Evolutionary conservation across 192 early-diverging fungal species (phyloP), one percentile per base, ranked within the genome.

Genomic region (Coemansia sp.): DNA sequence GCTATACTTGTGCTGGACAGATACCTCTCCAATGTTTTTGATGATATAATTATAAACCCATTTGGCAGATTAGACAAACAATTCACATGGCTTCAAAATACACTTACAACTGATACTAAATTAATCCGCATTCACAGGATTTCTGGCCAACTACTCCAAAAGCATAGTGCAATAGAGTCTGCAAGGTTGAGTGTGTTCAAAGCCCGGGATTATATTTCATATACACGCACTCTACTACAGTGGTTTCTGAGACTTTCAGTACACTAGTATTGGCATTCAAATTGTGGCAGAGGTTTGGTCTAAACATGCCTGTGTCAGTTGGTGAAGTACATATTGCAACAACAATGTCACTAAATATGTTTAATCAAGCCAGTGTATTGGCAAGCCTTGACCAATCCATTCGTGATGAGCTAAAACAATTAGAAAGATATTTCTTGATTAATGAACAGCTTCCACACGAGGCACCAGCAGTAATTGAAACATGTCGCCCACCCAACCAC

Each of bases 381-480:
- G 47, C 50, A 3, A 5, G 3, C 4, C 8, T 58, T 3, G 43
- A 65, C 8, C 0, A 6, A 43, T 3, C 61, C 62, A n/a, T 52
- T 45, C n/a, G 17, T 41, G 4, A 51, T 52, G n/a, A 57, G 23
- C 5, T 59, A 62, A n/a, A 37, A 47, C 5, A 21, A 52, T 2
- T 45, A 12, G 16, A 12, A 2, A n/a, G 3, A n/a, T 45, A 45
- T 6, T 45, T 45, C 16, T 45, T 45, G 16, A 1, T 19, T 19
- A 49, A 6, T 49, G 19, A 49, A 22, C 5, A 19, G 2, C 48
- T 64, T 2, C 23, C 26, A 5, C 73, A 29, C 14, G 95, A 96
- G 61, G 77, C 85, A 1, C 82, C 90, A n/a, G 75, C 68, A 19
- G 62, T 91, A 21, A 83, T 88, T 68, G 69, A 80, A n/a, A 62